Base-by-base conservation (phyloP, 495 filamentous ascomycete species). In the Penicillium pancosmium region DNA sequence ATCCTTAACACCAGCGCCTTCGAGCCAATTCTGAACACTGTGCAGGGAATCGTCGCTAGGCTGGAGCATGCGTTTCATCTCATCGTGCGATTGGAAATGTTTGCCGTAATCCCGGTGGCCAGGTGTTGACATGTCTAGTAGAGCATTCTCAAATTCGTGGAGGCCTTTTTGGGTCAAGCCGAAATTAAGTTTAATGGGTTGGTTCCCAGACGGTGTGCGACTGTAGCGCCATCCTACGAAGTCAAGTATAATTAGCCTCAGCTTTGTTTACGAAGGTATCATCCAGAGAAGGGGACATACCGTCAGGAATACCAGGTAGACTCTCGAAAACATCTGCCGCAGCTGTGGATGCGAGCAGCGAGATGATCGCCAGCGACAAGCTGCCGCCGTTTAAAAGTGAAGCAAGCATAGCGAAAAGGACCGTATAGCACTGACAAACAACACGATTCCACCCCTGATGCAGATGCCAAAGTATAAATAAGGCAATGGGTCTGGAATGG, bases 121-220 rank as follows among this genome's bases (percentile, higher is more conserved):
- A 0, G 88, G 88, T 4, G 80, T 83, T 19, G 85, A 86, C 64
- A 90, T 79, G 8, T 84, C 80, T 56, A 84, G 71, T 10, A 91
- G 72, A 38, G 78, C 78, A 55, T 84, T 71, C 68, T 91, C 88
- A 52, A 91, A 86, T 21, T 80, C 73, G 23, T 65, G 77, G 21
- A 80, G 71, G 61, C 87, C 78, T 38, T 84, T 79, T 67, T 88
- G 84, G 41, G 78, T 63, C 8, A 88, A 75, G 16, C 83, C 84
- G 50, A 80, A 72, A 52, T 76, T 71, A n/a, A 80, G 66, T 46
- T 64, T 64, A 51, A 79, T 53, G n/a, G 70, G 62, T 35, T 77
- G 67, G 55, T 68, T 55, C n/a, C 40, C 58, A 10, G 54, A 48
- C 11, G 76, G 74, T 35, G 59, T 71, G 21, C 65, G 64, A 2